phyloP scores from a whole-genome alignment of 139 green algal species.

The Chlorella sp. region DNA sequence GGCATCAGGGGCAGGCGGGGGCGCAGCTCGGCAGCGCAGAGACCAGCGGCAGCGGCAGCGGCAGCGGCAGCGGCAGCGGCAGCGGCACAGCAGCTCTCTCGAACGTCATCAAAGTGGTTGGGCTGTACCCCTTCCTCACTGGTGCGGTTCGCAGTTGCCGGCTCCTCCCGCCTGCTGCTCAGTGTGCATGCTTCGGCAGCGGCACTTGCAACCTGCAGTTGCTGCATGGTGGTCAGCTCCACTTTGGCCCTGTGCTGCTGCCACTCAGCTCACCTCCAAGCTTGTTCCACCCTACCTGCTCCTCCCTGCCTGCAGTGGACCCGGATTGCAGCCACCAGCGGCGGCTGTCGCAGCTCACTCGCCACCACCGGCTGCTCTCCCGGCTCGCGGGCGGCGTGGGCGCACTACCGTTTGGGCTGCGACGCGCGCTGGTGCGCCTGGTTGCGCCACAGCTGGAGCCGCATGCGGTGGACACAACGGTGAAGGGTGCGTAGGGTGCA shows the following conservation, averaged over 20 bases:
- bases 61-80: not conserved
- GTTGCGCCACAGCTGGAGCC: not conserved
- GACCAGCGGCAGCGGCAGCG: not conserved
- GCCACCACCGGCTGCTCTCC: not conserved
- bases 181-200: too few relatives aligned
- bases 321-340: slow-evolving; percentile 15
- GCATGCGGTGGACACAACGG: slow-evolving; percentile 17
- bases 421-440: slow-evolving; percentile 10
- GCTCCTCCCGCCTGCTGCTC: too few relatives aligned
- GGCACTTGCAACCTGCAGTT: not conserved
- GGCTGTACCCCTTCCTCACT: slow-evolving; percentile 21
- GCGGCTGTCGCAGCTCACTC: slow-evolving; percentile 4
- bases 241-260: not conserved
- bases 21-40: not conserved
- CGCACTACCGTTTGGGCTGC: not conserved
- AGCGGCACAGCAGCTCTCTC: not conserved
- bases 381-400: not conserved
- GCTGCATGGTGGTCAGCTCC: too few relatives aligned
- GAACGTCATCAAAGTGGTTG: slow-evolving; percentile 5
- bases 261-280: not conserved
- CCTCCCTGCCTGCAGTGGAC: slow-evolving; percentile 3
- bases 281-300: not conserved
- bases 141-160: not conserved
- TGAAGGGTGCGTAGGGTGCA: not conserved
- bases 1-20: not conserved